A percentile compares a stretch with the other conserved stretches of the same genome.
These are phyloP conservation scores for Neofusicoccum kwambonambiense DNA, from an alignment of 2,329 filamentous ascomycete species.

Conservation along the genomic window DNA sequence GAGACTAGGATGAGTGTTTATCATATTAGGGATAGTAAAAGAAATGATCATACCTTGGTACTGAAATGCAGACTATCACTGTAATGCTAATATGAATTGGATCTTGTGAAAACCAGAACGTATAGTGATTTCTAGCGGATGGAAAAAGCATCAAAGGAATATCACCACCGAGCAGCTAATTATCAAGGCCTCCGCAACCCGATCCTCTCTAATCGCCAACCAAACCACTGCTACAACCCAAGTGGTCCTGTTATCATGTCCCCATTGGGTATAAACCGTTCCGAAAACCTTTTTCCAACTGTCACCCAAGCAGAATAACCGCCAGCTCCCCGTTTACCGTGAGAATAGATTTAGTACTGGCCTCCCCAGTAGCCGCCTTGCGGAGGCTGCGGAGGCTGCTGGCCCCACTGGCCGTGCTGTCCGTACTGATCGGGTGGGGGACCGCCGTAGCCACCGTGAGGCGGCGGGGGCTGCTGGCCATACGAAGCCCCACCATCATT, in stretches of 20 bases:
- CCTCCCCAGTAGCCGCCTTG: conserved; percentile 16
- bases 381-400: conserved; percentile 8
- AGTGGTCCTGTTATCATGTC: no score
- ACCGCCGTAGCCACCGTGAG: conserved; percentile 10
- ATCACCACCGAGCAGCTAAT: neutral
- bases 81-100: no score
- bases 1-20: no score
- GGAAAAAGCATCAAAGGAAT: neutral
- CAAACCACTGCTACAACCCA: neutral
- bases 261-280: neutral
- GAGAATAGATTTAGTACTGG: conserved; percentile 3
- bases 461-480: neutral
- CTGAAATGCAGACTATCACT: no score
- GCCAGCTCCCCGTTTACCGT: neutral
- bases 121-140: neutral
- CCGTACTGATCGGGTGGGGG: neutral
- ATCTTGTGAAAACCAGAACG: neutral
- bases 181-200: neutral
- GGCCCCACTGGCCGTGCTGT: conserved; percentile 11
- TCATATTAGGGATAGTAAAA: no score
- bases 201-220: no score
- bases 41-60: no score
- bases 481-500: neutral
- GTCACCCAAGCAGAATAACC: neutral
- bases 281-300: neutral